Percentiles rank a stretch among this genome's conserved stretches.
phyloP scores from a whole-genome alignment of 345 rosid species.

The Linum trigynum region DNA sequence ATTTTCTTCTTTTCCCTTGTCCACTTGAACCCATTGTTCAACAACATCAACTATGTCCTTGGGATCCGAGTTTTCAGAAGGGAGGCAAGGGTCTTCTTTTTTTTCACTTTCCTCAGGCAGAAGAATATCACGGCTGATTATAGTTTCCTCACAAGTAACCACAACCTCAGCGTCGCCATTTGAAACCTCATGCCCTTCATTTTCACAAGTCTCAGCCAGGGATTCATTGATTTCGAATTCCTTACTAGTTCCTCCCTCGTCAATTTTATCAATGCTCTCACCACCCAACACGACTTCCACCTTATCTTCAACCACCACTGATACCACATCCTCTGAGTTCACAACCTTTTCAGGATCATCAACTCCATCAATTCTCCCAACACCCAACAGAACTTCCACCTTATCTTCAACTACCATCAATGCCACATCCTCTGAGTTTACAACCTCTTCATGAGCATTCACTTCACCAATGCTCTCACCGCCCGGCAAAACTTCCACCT shows the following conservation, averaged over 20 bases:
- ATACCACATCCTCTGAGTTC: constrained; percentile 17
- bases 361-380: background rate
- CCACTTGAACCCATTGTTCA: too few species aligned
- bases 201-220: constrained; percentile 16
- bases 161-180: constrained; percentile 15
- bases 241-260: constrained; percentile 36
- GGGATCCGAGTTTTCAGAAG: background rate
- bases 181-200: constrained; percentile 15
- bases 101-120: constrained; percentile 14
- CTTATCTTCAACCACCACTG: constrained; percentile 18
- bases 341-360: constrained; percentile 23
- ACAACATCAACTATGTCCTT: too few species aligned
- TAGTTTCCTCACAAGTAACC: constrained; percentile 9
- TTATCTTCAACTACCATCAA: too few species aligned
- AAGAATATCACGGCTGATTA: background rate
- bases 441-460: too few species aligned
- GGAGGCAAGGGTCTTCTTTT: background rate
- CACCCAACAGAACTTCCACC: constrained; percentile 13
- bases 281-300: constrained; percentile 19
- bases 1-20: constrained; percentile 2
- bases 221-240: constrained; percentile 10
- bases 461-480: constrained; percentile 11
- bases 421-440: too few species aligned
- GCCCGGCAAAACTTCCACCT: constrained; percentile 20
- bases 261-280: constrained; percentile 31